phyloP scores from a whole-genome alignment of 2,329 filamentous ascomycete species.

The Cordyceps javanica region DNA sequence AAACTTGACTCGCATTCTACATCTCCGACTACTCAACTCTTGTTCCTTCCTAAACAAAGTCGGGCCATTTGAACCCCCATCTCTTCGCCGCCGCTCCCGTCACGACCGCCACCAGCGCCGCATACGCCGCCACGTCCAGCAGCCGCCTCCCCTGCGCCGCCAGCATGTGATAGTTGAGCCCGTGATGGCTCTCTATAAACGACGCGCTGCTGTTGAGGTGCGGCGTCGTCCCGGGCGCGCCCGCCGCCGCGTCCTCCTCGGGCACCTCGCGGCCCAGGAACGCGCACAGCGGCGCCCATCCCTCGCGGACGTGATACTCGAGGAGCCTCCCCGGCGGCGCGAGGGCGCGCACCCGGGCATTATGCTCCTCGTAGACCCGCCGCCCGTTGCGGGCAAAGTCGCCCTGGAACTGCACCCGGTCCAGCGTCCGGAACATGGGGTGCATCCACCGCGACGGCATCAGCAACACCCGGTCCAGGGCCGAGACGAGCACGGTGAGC shows the following conservation, averaged over 20 bases:
- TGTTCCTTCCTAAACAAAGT: neutral
- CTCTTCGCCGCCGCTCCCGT: constrained; percentile 1
- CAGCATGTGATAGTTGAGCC: neutral
- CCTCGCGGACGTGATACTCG: constrained; percentile 9
- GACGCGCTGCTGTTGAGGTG: constrained; percentile 1
- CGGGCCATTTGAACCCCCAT: neutral
- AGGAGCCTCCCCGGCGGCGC: constrained; percentile 12
- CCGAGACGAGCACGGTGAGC: neutral
- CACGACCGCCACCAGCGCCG: neutral
- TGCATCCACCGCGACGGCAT: constrained; percentile 6
- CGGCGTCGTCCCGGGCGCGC: too few relatives aligned
- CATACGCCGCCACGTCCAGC: constrained; percentile 8
- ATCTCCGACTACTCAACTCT: neutral
- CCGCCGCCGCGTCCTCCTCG: neutral
- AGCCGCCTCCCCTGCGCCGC: neutral
- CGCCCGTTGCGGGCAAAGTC: neutral
- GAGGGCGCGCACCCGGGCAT: constrained; percentile 12
- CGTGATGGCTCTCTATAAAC: neutral
- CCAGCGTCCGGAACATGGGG: neutral
- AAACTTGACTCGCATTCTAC: too few relatives aligned
- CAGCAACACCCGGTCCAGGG: neutral
- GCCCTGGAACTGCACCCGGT: neutral
- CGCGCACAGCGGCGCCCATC: constrained; percentile 9
- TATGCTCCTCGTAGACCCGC: constrained; percentile 9
- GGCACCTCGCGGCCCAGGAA: constrained; percentile 7